phyloP scores from a whole-genome alignment of 352 stramenopile genomes.

The Phytophthora ramorum region DNA sequence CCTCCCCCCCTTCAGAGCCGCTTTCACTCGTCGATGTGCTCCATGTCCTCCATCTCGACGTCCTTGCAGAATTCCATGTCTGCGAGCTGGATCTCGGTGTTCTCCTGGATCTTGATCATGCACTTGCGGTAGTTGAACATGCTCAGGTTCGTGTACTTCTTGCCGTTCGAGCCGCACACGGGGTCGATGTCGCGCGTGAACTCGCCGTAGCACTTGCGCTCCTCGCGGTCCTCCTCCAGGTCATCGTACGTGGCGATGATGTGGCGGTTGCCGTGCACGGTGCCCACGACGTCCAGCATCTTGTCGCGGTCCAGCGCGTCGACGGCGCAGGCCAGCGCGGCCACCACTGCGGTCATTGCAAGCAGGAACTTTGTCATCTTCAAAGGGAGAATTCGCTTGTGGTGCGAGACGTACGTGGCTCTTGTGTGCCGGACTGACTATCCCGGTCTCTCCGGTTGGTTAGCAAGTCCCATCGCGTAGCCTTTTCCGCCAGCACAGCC shows the following conservation, averaged over 20 bases:
- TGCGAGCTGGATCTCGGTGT: conserved; percentile 37
- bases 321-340: conserved; percentile 16
- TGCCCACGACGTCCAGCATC: conserved; percentile 40
- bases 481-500: conserved; percentile 30
- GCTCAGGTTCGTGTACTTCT: conserved; percentile 59
- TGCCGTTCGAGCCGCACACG: conserved; percentile 66
- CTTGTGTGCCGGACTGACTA: conserved; percentile 25
- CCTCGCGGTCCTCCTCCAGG: conserved; percentile 29
- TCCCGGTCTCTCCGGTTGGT: conserved; percentile 10
- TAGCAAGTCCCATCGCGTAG: conserved; percentile 21
- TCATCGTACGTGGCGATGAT: conserved; percentile 30
- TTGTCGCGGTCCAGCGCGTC: conserved; percentile 41
- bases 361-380: conserved; percentile 19
- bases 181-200: conserved; percentile 60
- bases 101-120: conserved; percentile 40
- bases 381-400: conserved; percentile 31
- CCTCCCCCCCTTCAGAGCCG: conserved; percentile 10
- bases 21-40: conserved; percentile 30
- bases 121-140: conserved; percentile 69
- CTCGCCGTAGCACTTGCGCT: conserved; percentile 42
- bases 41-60: conserved; percentile 41
- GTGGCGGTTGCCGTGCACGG: conserved; percentile 38
- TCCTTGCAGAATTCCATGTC: conserved; percentile 57
- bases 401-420: conserved; percentile 30
- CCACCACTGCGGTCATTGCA: conserved; percentile 13